phyloP scores from a whole-genome alignment of 2,329 filamentous ascomycete genomes.

The Teratosphaeria epicoccoides region DNA sequence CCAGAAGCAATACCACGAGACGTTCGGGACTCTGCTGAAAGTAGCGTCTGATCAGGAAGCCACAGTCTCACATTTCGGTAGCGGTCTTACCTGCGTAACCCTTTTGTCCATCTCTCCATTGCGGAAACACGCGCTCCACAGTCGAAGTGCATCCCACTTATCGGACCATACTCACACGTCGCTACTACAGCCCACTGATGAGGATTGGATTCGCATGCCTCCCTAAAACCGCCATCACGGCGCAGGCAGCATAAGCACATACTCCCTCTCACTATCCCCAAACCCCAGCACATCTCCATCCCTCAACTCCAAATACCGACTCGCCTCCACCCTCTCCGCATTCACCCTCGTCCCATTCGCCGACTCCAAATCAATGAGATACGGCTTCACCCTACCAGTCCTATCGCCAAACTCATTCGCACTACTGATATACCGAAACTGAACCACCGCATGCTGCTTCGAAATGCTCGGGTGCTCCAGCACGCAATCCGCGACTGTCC shows the following conservation, averaged over 20 bases:
- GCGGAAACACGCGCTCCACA: no score
- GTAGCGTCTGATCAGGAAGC: no score
- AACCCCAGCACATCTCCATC: constrained; percentile 86
- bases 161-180: no score
- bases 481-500: constrained; percentile 67
- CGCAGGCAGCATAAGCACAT: constrained; percentile 75
- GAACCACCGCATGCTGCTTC: constrained; percentile 90
- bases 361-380: constrained; percentile 86
- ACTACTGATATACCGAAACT: constrained; percentile 78
- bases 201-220: no score
- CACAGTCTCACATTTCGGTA: no score
- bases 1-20: not conserved
- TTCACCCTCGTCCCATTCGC: constrained; percentile 85
- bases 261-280: constrained; percentile 80
- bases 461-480: constrained; percentile 87
- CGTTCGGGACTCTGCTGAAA: no score
- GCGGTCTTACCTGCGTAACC: no score
- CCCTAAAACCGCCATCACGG: no score
- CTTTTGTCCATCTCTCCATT: no score
- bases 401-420: constrained; percentile 80
- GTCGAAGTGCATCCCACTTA: no score
- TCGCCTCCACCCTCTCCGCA: constrained; percentile 58
- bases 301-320: constrained; percentile 73
- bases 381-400: constrained; percentile 60
- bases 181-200: no score